phyloP scores from a whole-genome alignment of 2,329 filamentous ascomycete species.

The Metarhizium anisopliae region DNA sequence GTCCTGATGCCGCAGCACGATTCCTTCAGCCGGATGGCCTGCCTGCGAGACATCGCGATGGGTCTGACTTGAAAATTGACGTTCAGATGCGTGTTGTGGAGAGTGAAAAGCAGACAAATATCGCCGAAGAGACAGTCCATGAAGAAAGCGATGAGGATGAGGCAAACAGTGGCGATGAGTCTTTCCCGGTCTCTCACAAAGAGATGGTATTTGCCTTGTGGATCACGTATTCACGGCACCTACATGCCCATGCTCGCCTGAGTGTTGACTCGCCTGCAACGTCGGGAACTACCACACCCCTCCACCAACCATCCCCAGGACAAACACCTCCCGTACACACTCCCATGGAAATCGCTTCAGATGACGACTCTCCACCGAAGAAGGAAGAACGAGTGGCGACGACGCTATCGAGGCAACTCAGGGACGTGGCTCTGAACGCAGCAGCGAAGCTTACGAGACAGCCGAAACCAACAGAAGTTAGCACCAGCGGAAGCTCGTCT shows the following conservation, averaged over 20 bases:
- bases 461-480: slow-evolving; percentile 18
- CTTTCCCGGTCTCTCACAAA: slow-evolving; percentile 43
- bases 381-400: slow-evolving; percentile 31
- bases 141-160: slow-evolving; percentile 50
- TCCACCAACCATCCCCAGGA: slow-evolving; percentile 70
- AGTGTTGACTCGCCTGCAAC: slow-evolving; percentile 53
- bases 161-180: slow-evolving; percentile 25
- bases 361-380: slow-evolving; percentile 34
- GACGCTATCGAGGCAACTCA: slow-evolving; percentile 46
- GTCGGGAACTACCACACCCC: slow-evolving; percentile 59
- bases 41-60: slow-evolving; percentile 79
- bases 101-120: slow-evolving; percentile 61
- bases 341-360: slow-evolving; percentile 47
- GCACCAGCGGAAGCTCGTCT: slow-evolving; percentile 23
- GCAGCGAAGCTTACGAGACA: slow-evolving; percentile 43
- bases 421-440: slow-evolving; percentile 45
- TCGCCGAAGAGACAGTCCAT: slow-evolving; percentile 54
- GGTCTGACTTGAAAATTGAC: slow-evolving; percentile 85
- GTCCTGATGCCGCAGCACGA: slow-evolving; percentile 64
- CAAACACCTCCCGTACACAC: slow-evolving; percentile 52
- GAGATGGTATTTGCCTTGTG: slow-evolving; percentile 92
- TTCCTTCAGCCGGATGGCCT: slow-evolving; percentile 82
- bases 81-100: slow-evolving; percentile 95
- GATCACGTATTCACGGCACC: slow-evolving; percentile 91
- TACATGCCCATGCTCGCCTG: slow-evolving; percentile 59